Percentiles rank a stretch among this genome's conserved stretches.
phyloP scores from a whole-genome alignment of 192 early-diverging fungal genomes.

The Dissophora ornata region DNA sequence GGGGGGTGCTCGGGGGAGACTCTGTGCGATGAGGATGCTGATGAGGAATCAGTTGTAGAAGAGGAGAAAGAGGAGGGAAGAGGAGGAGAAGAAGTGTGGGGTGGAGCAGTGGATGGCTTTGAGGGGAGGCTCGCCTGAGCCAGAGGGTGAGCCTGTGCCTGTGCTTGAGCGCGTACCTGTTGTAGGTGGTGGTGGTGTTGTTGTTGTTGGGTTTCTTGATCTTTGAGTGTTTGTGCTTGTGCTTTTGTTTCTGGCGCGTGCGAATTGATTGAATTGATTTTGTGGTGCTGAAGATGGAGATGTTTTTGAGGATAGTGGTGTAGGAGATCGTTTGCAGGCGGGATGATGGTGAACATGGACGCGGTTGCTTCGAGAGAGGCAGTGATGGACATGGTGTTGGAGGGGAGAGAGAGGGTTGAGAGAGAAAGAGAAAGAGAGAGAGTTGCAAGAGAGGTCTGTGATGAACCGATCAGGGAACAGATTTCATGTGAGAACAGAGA shows the following conservation, averaged over 20 bases:
- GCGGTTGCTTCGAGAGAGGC: not conserved
- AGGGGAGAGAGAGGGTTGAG: not conserved
- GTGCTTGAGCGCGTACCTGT: not conserved
- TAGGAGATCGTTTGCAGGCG: too few relatives aligned
- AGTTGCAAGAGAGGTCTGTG: not conserved
- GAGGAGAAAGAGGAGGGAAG: not conserved
- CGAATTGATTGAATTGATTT: constrained; percentile 7
- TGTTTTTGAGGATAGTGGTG: too few relatives aligned
- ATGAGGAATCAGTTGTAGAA: not conserved
- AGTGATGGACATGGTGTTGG: not conserved
- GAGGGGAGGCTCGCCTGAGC: too few relatives aligned
- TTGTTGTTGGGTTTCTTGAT: not conserved
- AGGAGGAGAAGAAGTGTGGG: not conserved
- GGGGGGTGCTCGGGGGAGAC: not conserved
- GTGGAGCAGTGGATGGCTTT: not conserved
- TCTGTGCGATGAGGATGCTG: not conserved
- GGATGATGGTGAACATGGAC: not conserved
- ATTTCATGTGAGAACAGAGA: not conserved
- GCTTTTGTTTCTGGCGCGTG: constrained; percentile 10
- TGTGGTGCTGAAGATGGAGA: not conserved
- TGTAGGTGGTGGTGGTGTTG: not conserved
- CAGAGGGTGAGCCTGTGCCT: not conserved
- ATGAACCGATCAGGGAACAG: not conserved
- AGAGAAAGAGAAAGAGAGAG: not conserved
- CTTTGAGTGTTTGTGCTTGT: not conserved